phyloP scores from a whole-genome alignment of 1,139 yeast genomes.

The Suhomyces wounanorum region DNA sequence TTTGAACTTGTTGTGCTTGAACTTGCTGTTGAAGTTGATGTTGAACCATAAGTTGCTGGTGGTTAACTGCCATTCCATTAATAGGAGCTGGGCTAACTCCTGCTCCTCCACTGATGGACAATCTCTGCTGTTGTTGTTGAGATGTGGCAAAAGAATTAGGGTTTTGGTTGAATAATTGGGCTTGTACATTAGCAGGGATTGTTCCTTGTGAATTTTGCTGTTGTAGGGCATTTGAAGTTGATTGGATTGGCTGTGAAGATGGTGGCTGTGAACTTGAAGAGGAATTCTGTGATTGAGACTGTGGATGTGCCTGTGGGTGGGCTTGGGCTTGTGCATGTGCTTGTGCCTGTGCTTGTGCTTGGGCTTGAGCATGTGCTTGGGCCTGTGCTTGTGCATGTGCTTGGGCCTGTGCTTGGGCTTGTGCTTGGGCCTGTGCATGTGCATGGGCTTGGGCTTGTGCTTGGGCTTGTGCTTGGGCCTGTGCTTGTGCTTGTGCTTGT shows the following conservation, averaged over 20 bases:
- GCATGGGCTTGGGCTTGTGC: not conserved
- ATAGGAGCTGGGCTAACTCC: constrained; percentile 10
- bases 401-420: not conserved
- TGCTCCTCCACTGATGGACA: constrained; percentile 10
- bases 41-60: constrained; percentile 10
- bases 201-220: constrained; percentile 3
- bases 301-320: not conserved
- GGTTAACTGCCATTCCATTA: constrained; percentile 9
- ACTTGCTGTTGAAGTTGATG: constrained; percentile 12
- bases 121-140: constrained; percentile 14
- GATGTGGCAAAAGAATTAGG: constrained; percentile 17
- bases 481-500: not conserved
- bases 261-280: constrained; percentile 5
- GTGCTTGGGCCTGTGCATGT: not conserved
- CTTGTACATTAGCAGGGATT: constrained; percentile 6
- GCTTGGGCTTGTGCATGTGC: not conserved
- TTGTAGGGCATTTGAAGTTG: constrained; percentile 7
- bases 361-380: not conserved
- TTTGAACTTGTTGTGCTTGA: constrained; percentile 8
- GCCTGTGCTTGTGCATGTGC: not conserved
- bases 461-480: not conserved
- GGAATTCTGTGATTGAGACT: constrained; percentile 14
- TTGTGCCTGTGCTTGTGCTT: not conserved
- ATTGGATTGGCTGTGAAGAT: constrained; percentile 16
- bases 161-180: constrained; percentile 9